Evolutionary conservation across 2,329 filamentous ascomycete genomes (phyloP), one percentile per base, ranked within the genome.

Genomic region (Neospermospora avenae): DNA sequence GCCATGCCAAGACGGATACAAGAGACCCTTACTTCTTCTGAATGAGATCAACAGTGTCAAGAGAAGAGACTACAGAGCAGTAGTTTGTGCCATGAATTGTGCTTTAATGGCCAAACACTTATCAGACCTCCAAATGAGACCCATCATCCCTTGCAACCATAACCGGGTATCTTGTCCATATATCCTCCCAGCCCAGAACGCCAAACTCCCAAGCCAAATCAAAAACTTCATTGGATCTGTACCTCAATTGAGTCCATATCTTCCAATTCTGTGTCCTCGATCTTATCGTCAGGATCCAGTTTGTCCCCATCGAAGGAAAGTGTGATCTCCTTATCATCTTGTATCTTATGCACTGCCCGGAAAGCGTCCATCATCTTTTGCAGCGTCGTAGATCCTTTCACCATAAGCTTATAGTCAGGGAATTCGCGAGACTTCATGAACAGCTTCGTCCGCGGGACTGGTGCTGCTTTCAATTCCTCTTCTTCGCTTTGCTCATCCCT

Each of bases 191-290:
- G 34, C 58, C 35, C 14, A 42, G 54, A 65, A 64, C 64, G 55
- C 63, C 65, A 62, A 39, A 42, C 45, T 31, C 13, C 56, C 16
- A 42, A 45, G 55, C 25, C 24, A 45, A 31, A 10, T 31, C 6
- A 31, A 31, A 31, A 35, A 14, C 25, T 59, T 65, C 55, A 72
- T 48, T 60, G 55, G 20, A 73, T 62, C 58, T 72, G 68, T 22
- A 95, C 88, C 73, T 96, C 91, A 35, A 96, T 77, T 28, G 82
- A 80, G 71, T 93, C 90, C 77, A 86, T 80, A 68, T 96, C 88
- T 48, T 84, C 84, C 42, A 96, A 83, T 18, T 91, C 91, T 2
- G 86, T 81, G 37, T 89, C 85, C 46, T 78, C 78, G 48, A 95
- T 79, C 1, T 80, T 82, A 31, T 77, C 75, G 1, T 84, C 78